phyloP scores from a whole-genome alignment of 768 basidiomycete genomes.

The Trametes coccinea region DNA sequence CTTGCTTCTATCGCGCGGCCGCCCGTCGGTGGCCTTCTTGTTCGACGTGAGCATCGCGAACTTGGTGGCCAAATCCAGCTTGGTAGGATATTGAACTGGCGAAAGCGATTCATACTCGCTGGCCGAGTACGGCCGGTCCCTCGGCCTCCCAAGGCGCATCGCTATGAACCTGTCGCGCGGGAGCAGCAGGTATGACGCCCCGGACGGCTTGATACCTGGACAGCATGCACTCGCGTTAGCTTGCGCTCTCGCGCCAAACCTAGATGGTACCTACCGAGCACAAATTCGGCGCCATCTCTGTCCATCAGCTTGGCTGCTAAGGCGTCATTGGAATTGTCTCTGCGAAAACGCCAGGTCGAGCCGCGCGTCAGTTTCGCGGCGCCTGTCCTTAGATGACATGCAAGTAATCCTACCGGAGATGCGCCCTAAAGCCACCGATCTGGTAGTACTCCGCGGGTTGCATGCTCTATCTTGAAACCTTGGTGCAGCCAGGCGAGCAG shows the following conservation, averaged over 20 bases:
- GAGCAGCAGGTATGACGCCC: slow-evolving; percentile 29
- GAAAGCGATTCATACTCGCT: slow-evolving; percentile 27
- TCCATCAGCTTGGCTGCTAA: slow-evolving; percentile 4
- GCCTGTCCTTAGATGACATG: not conserved
- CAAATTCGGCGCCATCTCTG: slow-evolving; percentile 12
- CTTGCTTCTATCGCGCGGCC: slow-evolving; percentile 26
- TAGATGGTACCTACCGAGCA: slow-evolving; percentile 16
- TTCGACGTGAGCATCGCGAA: slow-evolving; percentile 18
- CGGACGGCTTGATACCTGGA: slow-evolving; percentile 27
- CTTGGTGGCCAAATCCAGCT: slow-evolving; percentile 21
- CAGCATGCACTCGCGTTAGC: too few relatives aligned
- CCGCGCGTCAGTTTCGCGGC: too few relatives aligned
- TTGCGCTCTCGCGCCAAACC: too few relatives aligned
- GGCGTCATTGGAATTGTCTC: slow-evolving; percentile 15
- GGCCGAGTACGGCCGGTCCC: not conserved
- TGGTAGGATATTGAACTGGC: slow-evolving; percentile 25
- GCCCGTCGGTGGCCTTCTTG: slow-evolving; percentile 15
- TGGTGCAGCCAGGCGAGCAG: too few relatives aligned
- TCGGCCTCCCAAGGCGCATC: slow-evolving; percentile 4
- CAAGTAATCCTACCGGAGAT: slow-evolving; percentile 5
- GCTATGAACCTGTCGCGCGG: not conserved
- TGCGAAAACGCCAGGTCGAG: not conserved
- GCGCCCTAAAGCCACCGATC: slow-evolving; percentile 22
- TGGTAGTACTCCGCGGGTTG: slow-evolving; percentile 21
- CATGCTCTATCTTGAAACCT: not conserved